Conservation (phyloP, 1,284 basidiomycete genomes). For the Amanita bisporigera region DNA sequence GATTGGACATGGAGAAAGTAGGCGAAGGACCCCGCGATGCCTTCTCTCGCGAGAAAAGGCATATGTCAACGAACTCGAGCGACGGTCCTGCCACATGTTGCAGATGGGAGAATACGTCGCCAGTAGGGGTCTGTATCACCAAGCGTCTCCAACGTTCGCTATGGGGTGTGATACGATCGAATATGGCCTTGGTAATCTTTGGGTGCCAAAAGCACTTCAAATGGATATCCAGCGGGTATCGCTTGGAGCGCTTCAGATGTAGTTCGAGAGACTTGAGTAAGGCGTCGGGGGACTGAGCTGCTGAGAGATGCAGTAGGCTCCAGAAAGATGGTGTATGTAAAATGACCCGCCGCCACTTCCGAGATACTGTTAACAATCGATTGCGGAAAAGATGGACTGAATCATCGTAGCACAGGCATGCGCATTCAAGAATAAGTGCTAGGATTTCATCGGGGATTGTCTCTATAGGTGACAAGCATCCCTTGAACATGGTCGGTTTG, state of each 20-base stretch:
- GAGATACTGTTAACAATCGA: slow-evolving; percentile 22
- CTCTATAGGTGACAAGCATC: slow-evolving; percentile 20
- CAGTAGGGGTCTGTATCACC: slow-evolving; percentile 25
- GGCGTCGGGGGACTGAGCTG: slow-evolving; percentile 20
- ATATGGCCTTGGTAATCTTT: slow-evolving; percentile 19
- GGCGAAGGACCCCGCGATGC: slow-evolving; percentile 16
- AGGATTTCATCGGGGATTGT: slow-evolving; percentile 34
- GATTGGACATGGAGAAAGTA: slow-evolving; percentile 19
- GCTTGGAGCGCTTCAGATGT: slow-evolving; percentile 30
- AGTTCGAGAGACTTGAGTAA: slow-evolving; percentile 23
- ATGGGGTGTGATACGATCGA: slow-evolving; percentile 31
- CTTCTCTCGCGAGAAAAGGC: slow-evolving; percentile 22
- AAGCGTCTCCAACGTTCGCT: slow-evolving; percentile 32
- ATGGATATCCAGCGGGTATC: slow-evolving; percentile 33
- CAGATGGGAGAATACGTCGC: slow-evolving; percentile 29
- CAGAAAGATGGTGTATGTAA: slow-evolving; percentile 38
- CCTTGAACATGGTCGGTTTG: neutral
- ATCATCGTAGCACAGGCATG: slow-evolving; percentile 15
- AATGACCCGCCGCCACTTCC: slow-evolving; percentile 24
- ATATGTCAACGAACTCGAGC: slow-evolving; percentile 27
- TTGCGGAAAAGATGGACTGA: slow-evolving; percentile 22
- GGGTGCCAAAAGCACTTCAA: slow-evolving; percentile 32
- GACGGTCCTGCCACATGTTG: slow-evolving; percentile 23
- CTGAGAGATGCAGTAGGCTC: slow-evolving; percentile 32
- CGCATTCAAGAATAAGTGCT: slow-evolving; percentile 32